A percentile compares a stretch with the other conserved stretches of the same genome.
These are phyloP conservation scores for Linum trigynum DNA, from an alignment of 345 rosid species.

Conservation along the genomic window DNA sequence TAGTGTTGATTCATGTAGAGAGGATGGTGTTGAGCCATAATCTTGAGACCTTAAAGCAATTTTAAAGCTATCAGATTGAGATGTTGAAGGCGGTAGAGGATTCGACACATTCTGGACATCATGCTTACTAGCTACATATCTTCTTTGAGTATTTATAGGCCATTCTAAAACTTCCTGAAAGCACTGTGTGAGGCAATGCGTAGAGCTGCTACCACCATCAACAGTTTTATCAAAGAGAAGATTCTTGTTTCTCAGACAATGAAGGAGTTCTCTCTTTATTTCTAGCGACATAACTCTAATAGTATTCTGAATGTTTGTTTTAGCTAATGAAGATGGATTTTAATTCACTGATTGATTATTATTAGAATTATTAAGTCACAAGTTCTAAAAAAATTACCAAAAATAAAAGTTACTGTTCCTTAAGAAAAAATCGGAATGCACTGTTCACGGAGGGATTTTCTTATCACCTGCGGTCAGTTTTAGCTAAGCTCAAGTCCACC, in stretches of 20 bases:
- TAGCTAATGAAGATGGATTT: slow-evolving; percentile 4
- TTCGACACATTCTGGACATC: slow-evolving; percentile 1
- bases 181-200: slow-evolving; percentile 24
- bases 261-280: slow-evolving; percentile 22
- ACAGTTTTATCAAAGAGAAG: slow-evolving; percentile 8
- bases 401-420: too few species aligned
- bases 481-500: too few species aligned
- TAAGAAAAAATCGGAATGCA: too few species aligned
- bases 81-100: slow-evolving; percentile 14
- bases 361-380: too few species aligned
- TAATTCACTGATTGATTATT: too few species aligned
- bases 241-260: slow-evolving; percentile 29
- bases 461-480: too few species aligned
- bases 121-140: slow-evolving; percentile 23
- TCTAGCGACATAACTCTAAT: slow-evolving; percentile 20
- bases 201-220: slow-evolving; percentile 6
- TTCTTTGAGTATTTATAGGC: slow-evolving; percentile 14
- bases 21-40: slow-evolving; percentile 13
- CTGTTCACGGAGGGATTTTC: too few species aligned
- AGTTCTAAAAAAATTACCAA: too few species aligned
- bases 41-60: background rate
- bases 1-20: background rate
- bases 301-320: slow-evolving; percentile 10
- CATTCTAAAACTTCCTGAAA: slow-evolving; percentile 14
- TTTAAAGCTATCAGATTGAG: slow-evolving; percentile 19